Percentiles rank a stretch among this genome's conserved stretches.
These are phyloP conservation scores for Aristolochia contorta DNA, from an alignment of 164 flowering plant genomes.

Conservation along the genomic window DNA sequence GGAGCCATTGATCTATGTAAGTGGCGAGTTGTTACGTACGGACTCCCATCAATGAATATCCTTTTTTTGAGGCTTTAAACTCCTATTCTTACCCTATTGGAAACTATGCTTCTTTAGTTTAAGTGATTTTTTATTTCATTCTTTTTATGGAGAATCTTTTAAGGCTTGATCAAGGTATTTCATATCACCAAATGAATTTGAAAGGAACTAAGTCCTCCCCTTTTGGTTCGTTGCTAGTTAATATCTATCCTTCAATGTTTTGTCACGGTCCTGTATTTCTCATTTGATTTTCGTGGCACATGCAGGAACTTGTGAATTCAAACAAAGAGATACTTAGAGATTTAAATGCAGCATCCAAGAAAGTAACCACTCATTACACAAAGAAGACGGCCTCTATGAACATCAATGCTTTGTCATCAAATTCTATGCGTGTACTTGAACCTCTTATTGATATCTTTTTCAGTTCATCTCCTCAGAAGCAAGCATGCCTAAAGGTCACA, in stretches of 20 bases:
- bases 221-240: neutral
- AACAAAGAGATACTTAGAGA: slow-evolving; percentile 33
- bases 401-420: slow-evolving; percentile 44
- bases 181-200: no score
- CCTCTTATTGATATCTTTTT: slow-evolving; percentile 47
- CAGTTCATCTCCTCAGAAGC: slow-evolving; percentile 37
- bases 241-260: neutral
- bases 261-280: neutral
- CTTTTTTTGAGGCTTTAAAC: no score
- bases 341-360: slow-evolving; percentile 9
- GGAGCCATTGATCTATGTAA: no score
- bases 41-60: no score
- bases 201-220: neutral
- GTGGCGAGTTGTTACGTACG: no score
- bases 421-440: slow-evolving; percentile 49
- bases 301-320: slow-evolving; percentile 65
- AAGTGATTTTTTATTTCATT: no score
- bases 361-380: slow-evolving; percentile 26
- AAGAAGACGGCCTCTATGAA: slow-evolving; percentile 49
- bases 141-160: no score
- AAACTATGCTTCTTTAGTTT: no score
- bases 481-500: slow-evolving; percentile 52
- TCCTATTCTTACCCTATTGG: no score
- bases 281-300: neutral
- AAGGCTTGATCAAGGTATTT: no score